Evolutionary conservation across 805 yeast genomes (phyloP).

Genomic region (Metschnikowia reukaufii): DNA sequence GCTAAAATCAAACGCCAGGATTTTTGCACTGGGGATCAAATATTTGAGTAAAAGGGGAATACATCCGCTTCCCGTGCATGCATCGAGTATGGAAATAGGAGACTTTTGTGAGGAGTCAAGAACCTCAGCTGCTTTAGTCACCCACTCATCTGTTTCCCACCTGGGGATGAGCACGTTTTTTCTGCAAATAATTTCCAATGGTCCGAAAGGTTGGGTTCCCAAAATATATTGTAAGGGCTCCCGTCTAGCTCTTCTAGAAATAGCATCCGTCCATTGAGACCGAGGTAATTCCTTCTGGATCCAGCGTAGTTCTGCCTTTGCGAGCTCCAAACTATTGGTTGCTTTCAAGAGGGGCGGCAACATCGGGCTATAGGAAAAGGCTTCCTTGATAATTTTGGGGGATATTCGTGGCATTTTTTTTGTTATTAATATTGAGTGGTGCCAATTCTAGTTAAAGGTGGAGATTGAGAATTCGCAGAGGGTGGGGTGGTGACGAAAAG

Average conservation of each 20-base stretch:
- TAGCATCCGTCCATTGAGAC: conserved; percentile 51
- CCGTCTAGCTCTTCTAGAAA: conserved; percentile 47
- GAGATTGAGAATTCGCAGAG: no score
- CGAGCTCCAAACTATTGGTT: conserved; percentile 35
- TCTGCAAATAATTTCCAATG: conserved; percentile 56
- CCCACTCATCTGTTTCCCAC: conserved; percentile 97
- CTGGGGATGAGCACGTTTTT: conserved; percentile 81
- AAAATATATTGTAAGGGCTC: conserved; percentile 84
- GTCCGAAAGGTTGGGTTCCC: conserved; percentile 85
- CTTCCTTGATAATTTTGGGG: conserved; percentile 27
- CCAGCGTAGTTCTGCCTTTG: conserved; percentile 65
- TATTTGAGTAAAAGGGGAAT: conserved; percentile 55
- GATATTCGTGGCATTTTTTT: conserved; percentile 36
- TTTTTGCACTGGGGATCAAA: conserved; percentile 19
- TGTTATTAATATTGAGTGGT: not conserved
- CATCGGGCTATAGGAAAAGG: conserved; percentile 25
- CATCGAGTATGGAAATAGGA: conserved; percentile 14
- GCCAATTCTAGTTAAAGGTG: no score
- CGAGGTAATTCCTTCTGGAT: conserved; percentile 55
- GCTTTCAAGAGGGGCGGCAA: conserved; percentile 37
- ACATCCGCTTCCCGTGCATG: conserved; percentile 57
- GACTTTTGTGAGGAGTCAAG: not conserved
- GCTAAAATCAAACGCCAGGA: conserved; percentile 60
- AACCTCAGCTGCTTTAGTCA: conserved; percentile 37
- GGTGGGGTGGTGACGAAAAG: no score